Evolutionary conservation across 257 asterid genomes (phyloP).

Genomic region (Solanum gracilifrons): DNA sequence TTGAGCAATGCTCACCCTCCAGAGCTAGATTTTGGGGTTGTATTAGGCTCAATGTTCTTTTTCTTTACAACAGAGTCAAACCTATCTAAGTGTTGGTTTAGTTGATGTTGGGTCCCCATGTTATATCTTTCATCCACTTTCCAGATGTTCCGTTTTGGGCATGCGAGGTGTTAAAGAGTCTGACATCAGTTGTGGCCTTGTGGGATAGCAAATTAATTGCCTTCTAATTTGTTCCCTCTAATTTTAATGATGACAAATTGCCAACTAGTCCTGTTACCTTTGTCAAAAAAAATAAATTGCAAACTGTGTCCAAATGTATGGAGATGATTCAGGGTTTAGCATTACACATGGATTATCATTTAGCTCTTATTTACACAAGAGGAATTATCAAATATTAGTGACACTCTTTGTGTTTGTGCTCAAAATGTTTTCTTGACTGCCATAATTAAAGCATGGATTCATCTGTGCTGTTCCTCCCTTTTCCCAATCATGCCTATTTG

Average conservation of each 20-base stretch:
- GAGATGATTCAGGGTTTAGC: neutral
- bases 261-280: neutral
- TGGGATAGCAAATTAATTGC: neutral
- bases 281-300: neutral
- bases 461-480: neutral
- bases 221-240: neutral
- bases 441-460: neutral
- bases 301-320: neutral
- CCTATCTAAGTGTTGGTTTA: neutral
- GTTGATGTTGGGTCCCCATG: neutral
- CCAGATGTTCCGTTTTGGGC: neutral
- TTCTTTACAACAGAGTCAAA: neutral
- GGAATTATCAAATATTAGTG: neutral
- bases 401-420: neutral
- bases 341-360: neutral
- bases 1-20: neutral
- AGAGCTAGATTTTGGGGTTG: neutral
- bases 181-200: too few species aligned
- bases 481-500: neutral
- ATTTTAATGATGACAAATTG: neutral
- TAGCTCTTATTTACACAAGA: neutral
- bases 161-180: neutral
- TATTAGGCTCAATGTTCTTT: neutral
- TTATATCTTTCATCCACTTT: neutral
- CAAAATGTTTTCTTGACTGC: neutral